Evolutionary conservation across 169 alveolate species (phyloP).

Genomic region (Eimeria nieschulzi): DNA sequence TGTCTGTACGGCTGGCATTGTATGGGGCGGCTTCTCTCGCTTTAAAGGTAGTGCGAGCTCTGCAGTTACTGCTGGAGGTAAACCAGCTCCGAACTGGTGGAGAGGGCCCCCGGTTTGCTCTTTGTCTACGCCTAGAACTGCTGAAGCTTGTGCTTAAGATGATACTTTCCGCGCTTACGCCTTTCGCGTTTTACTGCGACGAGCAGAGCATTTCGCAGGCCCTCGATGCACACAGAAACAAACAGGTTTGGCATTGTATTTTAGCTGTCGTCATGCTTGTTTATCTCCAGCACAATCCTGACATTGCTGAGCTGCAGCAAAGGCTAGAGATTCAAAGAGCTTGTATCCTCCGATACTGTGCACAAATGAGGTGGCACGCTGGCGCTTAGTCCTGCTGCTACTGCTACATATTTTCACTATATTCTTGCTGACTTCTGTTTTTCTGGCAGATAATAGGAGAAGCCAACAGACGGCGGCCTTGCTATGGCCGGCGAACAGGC

Average conservation of each 20-base stretch:
- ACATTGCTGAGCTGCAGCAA: no score
- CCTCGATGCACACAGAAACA: slow-evolving; percentile 30
- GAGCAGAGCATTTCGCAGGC: slow-evolving; percentile 59
- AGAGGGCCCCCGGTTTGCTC: slow-evolving; percentile 41
- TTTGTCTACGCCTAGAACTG: slow-evolving; percentile 53
- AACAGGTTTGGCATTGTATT: neutral
- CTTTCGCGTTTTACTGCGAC: slow-evolving; percentile 63
- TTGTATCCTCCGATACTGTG: neutral
- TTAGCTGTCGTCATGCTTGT: no score
- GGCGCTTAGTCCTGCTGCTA: neutral
- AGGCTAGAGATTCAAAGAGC: neutral
- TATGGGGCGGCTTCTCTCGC: slow-evolving; percentile 29
- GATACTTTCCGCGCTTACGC: slow-evolving; percentile 32
- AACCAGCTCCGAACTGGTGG: slow-evolving; percentile 44
- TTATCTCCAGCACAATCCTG: no score
- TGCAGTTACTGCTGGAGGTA: slow-evolving; percentile 59
- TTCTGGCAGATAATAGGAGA: slow-evolving; percentile 6
- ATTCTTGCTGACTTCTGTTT: neutral
- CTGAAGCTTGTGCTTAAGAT: slow-evolving; percentile 51
- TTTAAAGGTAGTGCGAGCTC: slow-evolving; percentile 31
- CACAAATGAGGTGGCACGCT: no score
- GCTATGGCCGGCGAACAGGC: slow-evolving; percentile 65
- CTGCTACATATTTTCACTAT: no score
- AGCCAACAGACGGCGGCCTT: slow-evolving; percentile 16
- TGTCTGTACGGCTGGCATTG: slow-evolving; percentile 42